phyloP scores from a whole-genome alignment of 2,329 filamentous ascomycete genomes.

The Fusarium illudens region DNA sequence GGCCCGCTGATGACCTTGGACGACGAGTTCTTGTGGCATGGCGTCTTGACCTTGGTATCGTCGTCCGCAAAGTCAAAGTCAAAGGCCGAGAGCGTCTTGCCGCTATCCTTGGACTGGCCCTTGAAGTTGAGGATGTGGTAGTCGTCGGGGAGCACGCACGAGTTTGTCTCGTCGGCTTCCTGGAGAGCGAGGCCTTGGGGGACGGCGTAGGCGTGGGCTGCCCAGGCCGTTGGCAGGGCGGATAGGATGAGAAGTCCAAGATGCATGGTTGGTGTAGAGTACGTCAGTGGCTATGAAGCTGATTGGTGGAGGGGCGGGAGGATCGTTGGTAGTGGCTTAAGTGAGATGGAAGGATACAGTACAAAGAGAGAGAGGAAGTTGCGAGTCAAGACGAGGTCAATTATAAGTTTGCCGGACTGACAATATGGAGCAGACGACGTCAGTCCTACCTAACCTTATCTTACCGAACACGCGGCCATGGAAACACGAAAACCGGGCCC shows the following conservation, averaged over 20 bases:
- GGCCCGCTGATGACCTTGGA: slow-evolving; percentile 44
- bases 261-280: slow-evolving; percentile 32
- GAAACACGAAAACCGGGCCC: slow-evolving; percentile 29
- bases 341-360: neutral
- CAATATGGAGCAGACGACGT: slow-evolving; percentile 34
- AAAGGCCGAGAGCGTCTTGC: slow-evolving; percentile 45
- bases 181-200: slow-evolving; percentile 38
- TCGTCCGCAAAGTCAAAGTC: slow-evolving; percentile 54
- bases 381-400: slow-evolving; percentile 9
- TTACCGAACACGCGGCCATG: slow-evolving; percentile 30
- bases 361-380: neutral
- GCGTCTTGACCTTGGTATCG: slow-evolving; percentile 51
- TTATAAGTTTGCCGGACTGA: slow-evolving; percentile 22
- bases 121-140: slow-evolving; percentile 53
- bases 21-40: slow-evolving; percentile 55
- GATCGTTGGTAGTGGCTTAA: neutral
- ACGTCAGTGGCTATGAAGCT: neutral
- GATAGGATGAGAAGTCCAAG: slow-evolving; percentile 32
- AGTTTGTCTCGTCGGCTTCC: slow-evolving; percentile 36
- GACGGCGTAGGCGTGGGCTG: slow-evolving; percentile 40
- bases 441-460: slow-evolving; percentile 14
- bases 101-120: slow-evolving; percentile 46
- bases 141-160: slow-evolving; percentile 50
- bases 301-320: neutral
- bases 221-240: slow-evolving; percentile 34